Conservation (phyloP, 768 basidiomycete genomes). For the Termitomyces sp. region DNA sequence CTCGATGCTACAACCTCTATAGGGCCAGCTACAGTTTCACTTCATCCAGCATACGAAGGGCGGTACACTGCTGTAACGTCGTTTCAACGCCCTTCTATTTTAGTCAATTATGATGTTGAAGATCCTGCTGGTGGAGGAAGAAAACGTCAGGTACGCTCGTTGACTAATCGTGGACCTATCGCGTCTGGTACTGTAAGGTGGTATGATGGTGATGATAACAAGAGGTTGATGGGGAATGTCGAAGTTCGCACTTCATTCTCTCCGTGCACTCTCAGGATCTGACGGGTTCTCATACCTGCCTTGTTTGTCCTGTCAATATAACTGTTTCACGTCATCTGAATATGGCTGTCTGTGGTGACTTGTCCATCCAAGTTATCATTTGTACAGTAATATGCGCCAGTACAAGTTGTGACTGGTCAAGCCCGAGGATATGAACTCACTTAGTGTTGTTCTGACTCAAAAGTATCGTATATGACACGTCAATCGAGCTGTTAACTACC, state of each 20-base stretch:
- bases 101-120: slow-evolving; percentile 1
- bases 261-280: slow-evolving; percentile 6
- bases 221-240: slow-evolving; percentile 3
- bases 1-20: slow-evolving; percentile 15
- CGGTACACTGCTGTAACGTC: slow-evolving; percentile 10
- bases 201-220: slow-evolving; percentile 1
- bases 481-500: not conserved
- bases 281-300: not conserved
- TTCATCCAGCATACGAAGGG: slow-evolving; percentile 17
- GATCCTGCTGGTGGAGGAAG: slow-evolving; percentile 16
- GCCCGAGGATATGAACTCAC: not conserved
- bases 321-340: not conserved
- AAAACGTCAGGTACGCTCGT: slow-evolving; percentile 6
- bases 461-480: no score
- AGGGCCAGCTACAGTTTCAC: slow-evolving; percentile 5
- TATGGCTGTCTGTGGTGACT: not conserved
- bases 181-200: slow-evolving; percentile 8
- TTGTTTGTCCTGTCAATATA: not conserved
- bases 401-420: not conserved
- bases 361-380: not conserved
- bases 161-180: not conserved
- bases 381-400: not conserved
- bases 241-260: slow-evolving; percentile 10
- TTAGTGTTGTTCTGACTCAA: not conserved
- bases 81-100: not conserved